Evolutionary conservation across 2,329 filamentous ascomycete genomes (phyloP).

Genomic region (Boeremia exigua): DNA sequence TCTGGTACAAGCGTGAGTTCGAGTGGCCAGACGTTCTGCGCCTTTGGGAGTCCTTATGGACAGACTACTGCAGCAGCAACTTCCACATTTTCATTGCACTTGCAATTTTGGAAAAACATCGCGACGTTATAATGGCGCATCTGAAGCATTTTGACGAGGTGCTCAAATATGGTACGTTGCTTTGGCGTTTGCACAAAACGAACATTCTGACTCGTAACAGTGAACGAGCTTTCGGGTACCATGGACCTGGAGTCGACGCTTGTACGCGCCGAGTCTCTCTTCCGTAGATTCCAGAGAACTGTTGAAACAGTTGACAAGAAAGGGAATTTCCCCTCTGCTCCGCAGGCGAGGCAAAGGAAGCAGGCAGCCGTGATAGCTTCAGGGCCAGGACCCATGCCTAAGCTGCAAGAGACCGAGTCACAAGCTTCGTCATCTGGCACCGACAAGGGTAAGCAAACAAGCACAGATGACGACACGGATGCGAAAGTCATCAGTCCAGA

Average conservation of each 20-base stretch:
- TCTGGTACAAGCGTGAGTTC: slow-evolving; percentile 99
- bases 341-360: slow-evolving; percentile 57
- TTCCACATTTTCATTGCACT: slow-evolving; percentile 96
- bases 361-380: slow-evolving; percentile 45
- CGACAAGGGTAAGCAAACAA: slow-evolving; percentile 46
- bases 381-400: slow-evolving; percentile 30
- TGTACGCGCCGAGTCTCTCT: slow-evolving; percentile 86
- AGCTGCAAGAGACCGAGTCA: slow-evolving; percentile 22
- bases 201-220: slow-evolving; percentile 53
- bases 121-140: slow-evolving; percentile 96
- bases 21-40: slow-evolving; percentile 84
- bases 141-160: slow-evolving; percentile 95
- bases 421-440: slow-evolving; percentile 37
- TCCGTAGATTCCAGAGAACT: slow-evolving; percentile 83
- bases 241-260: slow-evolving; percentile 90
- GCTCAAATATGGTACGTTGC: slow-evolving; percentile 81
- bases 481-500: slow-evolving; percentile 68
- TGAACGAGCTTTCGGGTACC: slow-evolving; percentile 92
- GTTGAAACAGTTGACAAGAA: slow-evolving; percentile 94
- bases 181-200: background rate
- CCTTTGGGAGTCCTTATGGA: slow-evolving; percentile 94
- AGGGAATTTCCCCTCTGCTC: slow-evolving; percentile 73
- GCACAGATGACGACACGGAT: slow-evolving; percentile 33
- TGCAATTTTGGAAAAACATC: slow-evolving; percentile 92
- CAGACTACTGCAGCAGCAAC: slow-evolving; percentile 83